phyloP scores from a whole-genome alignment of 164 flowering plant genomes.

The Amborella trichopoda region DNA sequence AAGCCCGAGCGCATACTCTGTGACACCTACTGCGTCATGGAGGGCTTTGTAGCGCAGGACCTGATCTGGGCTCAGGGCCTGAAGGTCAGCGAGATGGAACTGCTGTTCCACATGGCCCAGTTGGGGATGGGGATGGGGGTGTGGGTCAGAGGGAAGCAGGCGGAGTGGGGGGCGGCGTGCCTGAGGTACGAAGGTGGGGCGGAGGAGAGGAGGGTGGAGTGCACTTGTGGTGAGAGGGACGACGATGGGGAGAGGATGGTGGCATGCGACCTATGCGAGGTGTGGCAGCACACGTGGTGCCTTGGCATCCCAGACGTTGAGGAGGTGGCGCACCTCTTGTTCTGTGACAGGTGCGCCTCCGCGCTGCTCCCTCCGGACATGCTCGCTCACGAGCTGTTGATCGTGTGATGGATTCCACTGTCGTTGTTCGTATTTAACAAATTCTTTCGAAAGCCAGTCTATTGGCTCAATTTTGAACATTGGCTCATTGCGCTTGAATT shows the following conservation, averaged over 20 bases:
- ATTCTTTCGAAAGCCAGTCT: too few relatives aligned
- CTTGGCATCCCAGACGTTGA: constrained; percentile 40
- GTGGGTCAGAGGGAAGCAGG: constrained; percentile 30
- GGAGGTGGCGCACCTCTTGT: constrained; percentile 39
- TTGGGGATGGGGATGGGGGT: constrained; percentile 36
- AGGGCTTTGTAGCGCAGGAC: constrained; percentile 28
- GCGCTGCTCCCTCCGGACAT: constrained; percentile 23
- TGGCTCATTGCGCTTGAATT: too few relatives aligned
- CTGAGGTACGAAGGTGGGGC: constrained; percentile 45
- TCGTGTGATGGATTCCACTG: too few relatives aligned
- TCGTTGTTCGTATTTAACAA: too few relatives aligned
- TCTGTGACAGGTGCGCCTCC: constrained; percentile 29
- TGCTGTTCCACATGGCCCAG: constrained; percentile 36
- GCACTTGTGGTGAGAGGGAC: constrained; percentile 54
- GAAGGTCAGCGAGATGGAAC: constrained; percentile 24
- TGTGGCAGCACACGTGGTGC: constrained; percentile 72
- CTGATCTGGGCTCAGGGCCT: constrained; percentile 35
- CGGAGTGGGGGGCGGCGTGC: constrained; percentile 1
- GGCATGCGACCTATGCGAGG: constrained; percentile 58
- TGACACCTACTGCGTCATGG: constrained; percentile 52
- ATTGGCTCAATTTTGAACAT: too few relatives aligned
- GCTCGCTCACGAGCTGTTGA: too few relatives aligned
- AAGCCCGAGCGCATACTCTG: constrained; percentile 32
- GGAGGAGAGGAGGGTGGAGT: constrained; percentile 48
- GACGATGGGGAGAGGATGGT: constrained; percentile 86